These are phyloP conservation scores for Perkinsela sp. DNA, from an alignment of 208 protist species.

Conservation along the genomic window DNA sequence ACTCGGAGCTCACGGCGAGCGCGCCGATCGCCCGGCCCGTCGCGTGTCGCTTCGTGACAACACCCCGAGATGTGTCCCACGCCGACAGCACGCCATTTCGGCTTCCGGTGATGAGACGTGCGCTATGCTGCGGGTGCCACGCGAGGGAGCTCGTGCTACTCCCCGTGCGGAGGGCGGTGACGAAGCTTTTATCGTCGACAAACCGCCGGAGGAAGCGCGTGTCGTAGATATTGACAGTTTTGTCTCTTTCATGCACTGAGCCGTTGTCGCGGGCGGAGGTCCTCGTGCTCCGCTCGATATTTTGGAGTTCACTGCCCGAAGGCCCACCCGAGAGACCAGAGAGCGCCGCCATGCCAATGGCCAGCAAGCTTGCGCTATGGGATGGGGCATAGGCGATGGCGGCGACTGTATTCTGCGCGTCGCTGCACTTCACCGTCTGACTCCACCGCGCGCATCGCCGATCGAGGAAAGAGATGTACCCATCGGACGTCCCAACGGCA, in stretches of 20 bases:
- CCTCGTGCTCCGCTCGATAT: background rate
- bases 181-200: background rate
- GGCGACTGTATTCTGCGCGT: background rate
- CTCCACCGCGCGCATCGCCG: background rate
- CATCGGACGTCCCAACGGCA: background rate
- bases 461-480: background rate
- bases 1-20: background rate
- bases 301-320: background rate
- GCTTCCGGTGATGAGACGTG: background rate
- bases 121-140: background rate
- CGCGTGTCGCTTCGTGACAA: background rate
- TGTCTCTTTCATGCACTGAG: background rate
- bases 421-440: background rate
- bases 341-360: background rate
- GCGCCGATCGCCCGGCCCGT: background rate
- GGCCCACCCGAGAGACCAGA: background rate
- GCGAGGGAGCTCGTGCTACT: background rate
- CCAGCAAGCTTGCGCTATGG: background rate
- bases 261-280: background rate
- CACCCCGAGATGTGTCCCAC: background rate
- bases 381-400: background rate
- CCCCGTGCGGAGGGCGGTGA: background rate
- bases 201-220: background rate
- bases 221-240: background rate
- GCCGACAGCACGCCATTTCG: background rate